Percentiles rank a stretch among this genome's conserved stretches.
Conservation (phyloP, 345 rosid genomes). For the Aegle marmelos region DNA sequence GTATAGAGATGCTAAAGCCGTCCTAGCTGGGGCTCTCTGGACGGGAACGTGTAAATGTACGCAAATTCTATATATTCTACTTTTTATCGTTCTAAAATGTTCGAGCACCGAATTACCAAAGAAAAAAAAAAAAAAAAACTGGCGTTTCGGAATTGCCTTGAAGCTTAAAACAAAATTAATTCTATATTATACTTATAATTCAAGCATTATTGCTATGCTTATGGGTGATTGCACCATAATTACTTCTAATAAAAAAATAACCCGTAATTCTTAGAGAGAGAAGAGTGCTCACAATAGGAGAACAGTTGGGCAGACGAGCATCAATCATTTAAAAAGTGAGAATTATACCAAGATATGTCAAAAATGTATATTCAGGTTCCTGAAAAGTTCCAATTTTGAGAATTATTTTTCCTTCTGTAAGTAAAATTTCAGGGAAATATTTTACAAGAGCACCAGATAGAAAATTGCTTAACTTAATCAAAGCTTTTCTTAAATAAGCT, state of each 20-base stretch:
- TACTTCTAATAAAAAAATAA: neutral
- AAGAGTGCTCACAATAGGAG: neutral
- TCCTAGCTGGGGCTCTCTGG: too few relatives aligned
- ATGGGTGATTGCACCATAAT: too few relatives aligned
- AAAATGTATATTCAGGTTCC: neutral
- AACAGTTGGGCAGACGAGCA: neutral
- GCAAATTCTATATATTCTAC: too few relatives aligned
- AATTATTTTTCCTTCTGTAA: slow-evolving; percentile 1
- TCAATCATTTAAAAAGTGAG: neutral
- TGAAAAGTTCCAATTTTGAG: neutral
- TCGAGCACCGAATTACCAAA: too few relatives aligned
- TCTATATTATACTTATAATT: too few relatives aligned
- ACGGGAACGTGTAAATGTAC: too few relatives aligned
- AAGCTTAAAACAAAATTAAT: too few relatives aligned
- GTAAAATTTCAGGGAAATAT: slow-evolving; percentile 10
- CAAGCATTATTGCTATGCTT: too few relatives aligned
- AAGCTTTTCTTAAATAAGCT: slow-evolving; percentile 54
- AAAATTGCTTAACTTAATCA: neutral
- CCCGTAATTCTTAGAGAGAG: neutral
- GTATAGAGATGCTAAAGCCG: neutral
- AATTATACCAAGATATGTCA: too few relatives aligned
- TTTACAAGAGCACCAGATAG: slow-evolving; percentile 12
- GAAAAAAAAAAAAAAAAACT: too few relatives aligned
- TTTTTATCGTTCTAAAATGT: too few relatives aligned
- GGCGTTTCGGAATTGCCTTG: too few relatives aligned